These are phyloP conservation scores for Stereum hirsutum DNA, from an alignment of 1,284 basidiomycete species.

Conservation along the genomic window DNA sequence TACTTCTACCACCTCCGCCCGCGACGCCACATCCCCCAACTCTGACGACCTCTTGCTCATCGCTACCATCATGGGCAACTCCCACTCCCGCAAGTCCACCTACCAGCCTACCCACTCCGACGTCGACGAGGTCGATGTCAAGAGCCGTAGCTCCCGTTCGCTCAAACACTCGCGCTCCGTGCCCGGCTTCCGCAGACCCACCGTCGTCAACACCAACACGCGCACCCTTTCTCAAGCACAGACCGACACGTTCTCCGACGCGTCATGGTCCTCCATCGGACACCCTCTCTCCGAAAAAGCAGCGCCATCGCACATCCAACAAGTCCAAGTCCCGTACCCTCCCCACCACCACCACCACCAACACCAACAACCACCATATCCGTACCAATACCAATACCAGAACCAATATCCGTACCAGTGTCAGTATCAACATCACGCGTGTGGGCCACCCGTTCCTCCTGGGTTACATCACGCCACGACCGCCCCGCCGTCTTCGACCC, in stretches of 20 bases:
- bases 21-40: neutral
- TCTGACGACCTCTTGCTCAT: slow-evolving; percentile 2
- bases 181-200: no score
- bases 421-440: no score
- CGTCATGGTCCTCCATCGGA: neutral
- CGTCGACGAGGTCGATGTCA: no score
- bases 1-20: no score
- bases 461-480: no score
- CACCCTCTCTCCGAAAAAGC: neutral
- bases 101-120: slow-evolving; percentile 1
- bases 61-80: slow-evolving; percentile 20
- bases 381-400: no score
- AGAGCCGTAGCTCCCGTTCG: slow-evolving; percentile 7
- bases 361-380: no score
- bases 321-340: neutral
- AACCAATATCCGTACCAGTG: no score
- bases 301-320: neutral
- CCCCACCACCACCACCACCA: neutral
- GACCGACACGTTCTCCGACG: slow-evolving; percentile 1
- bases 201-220: slow-evolving; percentile 6
- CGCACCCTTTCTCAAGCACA: slow-evolving; percentile 2
- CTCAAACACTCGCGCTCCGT: slow-evolving; percentile 11
- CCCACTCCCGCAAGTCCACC: slow-evolving; percentile 14
- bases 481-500: no score
- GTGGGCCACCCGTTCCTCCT: no score